Conservation (phyloP, 2,329 filamentous ascomycete species). For the Alternaria burnsii region DNA sequence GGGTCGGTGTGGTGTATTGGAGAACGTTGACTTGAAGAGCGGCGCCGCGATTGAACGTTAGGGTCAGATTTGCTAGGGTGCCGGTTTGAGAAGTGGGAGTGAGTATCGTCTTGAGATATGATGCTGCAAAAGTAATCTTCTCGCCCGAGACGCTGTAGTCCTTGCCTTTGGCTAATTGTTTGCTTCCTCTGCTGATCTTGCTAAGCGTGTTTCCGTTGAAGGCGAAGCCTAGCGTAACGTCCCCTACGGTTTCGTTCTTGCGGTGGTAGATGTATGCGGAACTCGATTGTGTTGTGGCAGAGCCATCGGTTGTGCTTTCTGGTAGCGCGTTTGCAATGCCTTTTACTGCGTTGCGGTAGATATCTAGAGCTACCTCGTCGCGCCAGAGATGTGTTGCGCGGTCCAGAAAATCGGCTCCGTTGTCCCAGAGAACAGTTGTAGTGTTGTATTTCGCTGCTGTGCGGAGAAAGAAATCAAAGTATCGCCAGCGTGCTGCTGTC, state of each 20-base stretch:
- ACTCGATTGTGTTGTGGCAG: constrained; percentile 56
- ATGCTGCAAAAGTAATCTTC: constrained; percentile 57
- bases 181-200: constrained; percentile 43
- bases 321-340: constrained; percentile 61
- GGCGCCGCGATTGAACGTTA: constrained; percentile 63
- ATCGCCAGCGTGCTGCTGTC: constrained; percentile 65
- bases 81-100: constrained; percentile 55
- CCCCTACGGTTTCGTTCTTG: constrained; percentile 54
- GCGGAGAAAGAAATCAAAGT: constrained; percentile 63
- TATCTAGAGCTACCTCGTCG: constrained; percentile 59
- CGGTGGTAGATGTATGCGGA: constrained; percentile 65
- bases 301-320: constrained; percentile 60
- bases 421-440: constrained; percentile 66
- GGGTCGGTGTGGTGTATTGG: constrained; percentile 60
- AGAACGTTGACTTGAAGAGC: constrained; percentile 59
- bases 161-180: constrained; percentile 49
- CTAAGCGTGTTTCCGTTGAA: constrained; percentile 65
- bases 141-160: constrained; percentile 61
- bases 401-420: constrained; percentile 65
- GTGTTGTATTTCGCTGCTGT: constrained; percentile 61
- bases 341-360: constrained; percentile 57
- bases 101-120: constrained; percentile 59
- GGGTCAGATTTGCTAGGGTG: constrained; percentile 60
- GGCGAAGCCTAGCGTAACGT: constrained; percentile 58
- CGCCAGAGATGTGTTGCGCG: constrained; percentile 60